Conservation (phyloP, 139 green algal species). For the Yamagishiella unicocca region DNA sequence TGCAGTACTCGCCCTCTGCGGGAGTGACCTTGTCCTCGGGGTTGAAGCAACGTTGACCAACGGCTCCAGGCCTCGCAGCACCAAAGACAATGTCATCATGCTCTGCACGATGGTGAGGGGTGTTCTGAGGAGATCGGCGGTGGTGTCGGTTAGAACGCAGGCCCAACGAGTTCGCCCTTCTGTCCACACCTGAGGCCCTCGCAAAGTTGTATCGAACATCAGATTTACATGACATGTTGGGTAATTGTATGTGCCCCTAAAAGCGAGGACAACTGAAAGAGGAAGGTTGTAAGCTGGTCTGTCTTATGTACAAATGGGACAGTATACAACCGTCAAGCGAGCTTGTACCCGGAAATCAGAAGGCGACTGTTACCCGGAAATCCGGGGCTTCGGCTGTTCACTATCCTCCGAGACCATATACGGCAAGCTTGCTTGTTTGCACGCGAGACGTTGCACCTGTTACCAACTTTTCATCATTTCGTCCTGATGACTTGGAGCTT, state of each 20-base stretch:
- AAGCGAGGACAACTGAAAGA: no score
- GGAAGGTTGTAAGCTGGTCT: no score
- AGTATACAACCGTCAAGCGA: no score
- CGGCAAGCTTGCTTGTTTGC: neutral
- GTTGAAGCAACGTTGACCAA: conserved; percentile 39
- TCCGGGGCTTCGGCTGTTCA: no score
- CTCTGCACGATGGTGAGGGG: neutral
- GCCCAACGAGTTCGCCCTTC: no score
- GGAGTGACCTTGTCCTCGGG: conserved; percentile 32
- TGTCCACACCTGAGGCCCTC: neutral
- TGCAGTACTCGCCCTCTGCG: conserved; percentile 1
- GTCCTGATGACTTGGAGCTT: neutral
- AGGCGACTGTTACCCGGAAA: no score
- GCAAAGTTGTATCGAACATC: conserved; percentile 34
- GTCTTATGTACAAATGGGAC: no score
- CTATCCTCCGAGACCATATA: neutral
- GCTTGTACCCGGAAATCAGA: no score
- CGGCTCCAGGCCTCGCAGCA: conserved; percentile 23
- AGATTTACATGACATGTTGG: conserved; percentile 40
- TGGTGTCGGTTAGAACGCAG: no score
- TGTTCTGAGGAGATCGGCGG: neutral
- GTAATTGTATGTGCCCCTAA: no score
- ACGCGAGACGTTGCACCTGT: no score
- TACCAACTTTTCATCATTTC: neutral
- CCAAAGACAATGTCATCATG: conserved; percentile 35